These are phyloP conservation scores for Suhomyces choctaworum DNA, from an alignment of 1,139 yeast species.

Conservation along the genomic window DNA sequence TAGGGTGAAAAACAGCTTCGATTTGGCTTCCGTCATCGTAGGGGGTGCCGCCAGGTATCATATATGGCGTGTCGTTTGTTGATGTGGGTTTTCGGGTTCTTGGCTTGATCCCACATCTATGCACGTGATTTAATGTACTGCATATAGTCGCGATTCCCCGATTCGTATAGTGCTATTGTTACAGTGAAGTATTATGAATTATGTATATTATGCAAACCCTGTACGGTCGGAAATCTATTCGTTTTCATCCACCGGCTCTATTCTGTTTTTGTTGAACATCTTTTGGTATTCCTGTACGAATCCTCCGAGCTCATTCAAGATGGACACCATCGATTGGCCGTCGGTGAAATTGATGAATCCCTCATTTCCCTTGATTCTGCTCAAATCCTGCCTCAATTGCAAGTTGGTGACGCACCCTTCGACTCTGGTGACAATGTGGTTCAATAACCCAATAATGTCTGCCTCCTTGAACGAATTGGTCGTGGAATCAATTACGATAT, in stretches of 20 bases:
- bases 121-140: too few species aligned
- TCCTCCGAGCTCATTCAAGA: slow-evolving; percentile 29
- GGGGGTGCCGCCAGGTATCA: too few species aligned
- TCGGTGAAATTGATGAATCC: slow-evolving; percentile 27
- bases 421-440: slow-evolving; percentile 62
- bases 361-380: slow-evolving; percentile 23
- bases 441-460: slow-evolving; percentile 51
- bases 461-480: slow-evolving; percentile 31
- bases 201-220: too few species aligned
- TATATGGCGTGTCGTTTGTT: too few species aligned
- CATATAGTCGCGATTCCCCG: too few species aligned
- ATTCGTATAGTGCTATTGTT: too few species aligned
- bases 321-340: slow-evolving; percentile 24
- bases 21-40: slow-evolving; percentile 5
- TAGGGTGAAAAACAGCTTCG: slow-evolving; percentile 8
- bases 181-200: too few species aligned
- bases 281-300: slow-evolving; percentile 11
- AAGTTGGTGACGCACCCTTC: slow-evolving; percentile 52
- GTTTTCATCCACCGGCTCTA: too few species aligned
- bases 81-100: too few species aligned
- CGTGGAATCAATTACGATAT: slow-evolving; percentile 25
- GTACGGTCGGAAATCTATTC: too few species aligned
- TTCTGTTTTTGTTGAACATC: too few species aligned
- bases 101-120: too few species aligned
- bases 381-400: slow-evolving; percentile 36